These are phyloP conservation scores for Eremothecium cymbalariae DNA, from an alignment of 1,139 yeast species.

Conservation along the genomic window DNA sequence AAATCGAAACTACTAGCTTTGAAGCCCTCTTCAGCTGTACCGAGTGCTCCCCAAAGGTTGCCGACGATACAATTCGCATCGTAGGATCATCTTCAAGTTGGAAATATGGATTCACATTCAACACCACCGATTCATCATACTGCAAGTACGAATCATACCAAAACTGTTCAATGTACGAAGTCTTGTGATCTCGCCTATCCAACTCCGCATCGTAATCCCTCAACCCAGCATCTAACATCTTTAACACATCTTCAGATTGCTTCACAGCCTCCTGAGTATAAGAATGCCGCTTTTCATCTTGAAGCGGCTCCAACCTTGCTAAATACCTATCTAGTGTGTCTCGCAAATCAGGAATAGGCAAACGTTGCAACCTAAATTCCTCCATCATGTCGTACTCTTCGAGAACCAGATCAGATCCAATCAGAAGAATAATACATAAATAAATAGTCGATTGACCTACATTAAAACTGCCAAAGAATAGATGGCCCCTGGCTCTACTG, in stretches of 20 bases:
- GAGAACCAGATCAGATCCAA: too few species aligned
- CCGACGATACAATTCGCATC: constrained; percentile 40
- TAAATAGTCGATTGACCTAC: too few species aligned
- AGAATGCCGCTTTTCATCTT: constrained; percentile 58
- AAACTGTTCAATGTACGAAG: constrained; percentile 82
- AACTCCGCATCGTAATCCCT: constrained; percentile 47
- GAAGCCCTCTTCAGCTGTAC: constrained; percentile 70
- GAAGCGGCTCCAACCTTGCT: constrained; percentile 61
- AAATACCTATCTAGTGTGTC: constrained; percentile 59
- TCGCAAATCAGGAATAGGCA: constrained; percentile 68
- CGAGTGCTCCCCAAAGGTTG: constrained; percentile 21
- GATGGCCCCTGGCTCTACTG: too few species aligned
- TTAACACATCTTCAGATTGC: constrained; percentile 44
- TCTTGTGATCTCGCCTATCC: constrained; percentile 47
- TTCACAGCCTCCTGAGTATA: constrained; percentile 51
- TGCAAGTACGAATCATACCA: constrained; percentile 84
- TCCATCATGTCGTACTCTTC: too few species aligned
- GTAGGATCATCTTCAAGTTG: constrained; percentile 83
- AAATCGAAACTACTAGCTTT: constrained; percentile 59
- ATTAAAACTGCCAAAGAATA: too few species aligned
- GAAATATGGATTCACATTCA: constrained; percentile 78
- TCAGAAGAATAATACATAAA: too few species aligned
- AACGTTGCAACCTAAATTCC: too few species aligned
- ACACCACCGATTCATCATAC: constrained; percentile 79
- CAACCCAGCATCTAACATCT: constrained; percentile 10